phyloP scores from a whole-genome alignment of 2,329 filamentous ascomycete species.

The Catunica adiposa region DNA sequence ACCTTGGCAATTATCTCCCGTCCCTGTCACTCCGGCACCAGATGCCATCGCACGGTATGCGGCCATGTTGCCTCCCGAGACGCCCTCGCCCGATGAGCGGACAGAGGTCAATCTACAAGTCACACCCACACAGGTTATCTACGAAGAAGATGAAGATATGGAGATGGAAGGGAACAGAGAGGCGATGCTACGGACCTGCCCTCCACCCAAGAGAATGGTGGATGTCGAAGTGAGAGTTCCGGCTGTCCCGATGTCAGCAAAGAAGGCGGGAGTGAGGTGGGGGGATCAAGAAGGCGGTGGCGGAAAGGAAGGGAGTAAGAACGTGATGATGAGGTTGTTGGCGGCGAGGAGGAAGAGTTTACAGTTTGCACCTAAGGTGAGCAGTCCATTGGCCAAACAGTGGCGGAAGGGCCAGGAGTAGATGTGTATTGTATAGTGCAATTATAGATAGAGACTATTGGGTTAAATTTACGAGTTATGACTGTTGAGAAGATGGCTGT shows the following conservation, averaged over 20 bases:
- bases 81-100: conserved; percentile 25
- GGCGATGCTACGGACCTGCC: conserved; percentile 22
- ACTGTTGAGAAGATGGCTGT: no score
- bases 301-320: conserved; percentile 33
- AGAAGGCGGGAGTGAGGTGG: background rate
- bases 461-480: background rate
- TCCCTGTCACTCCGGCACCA: conserved; percentile 42
- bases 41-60: conserved; percentile 37
- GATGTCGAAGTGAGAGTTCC: background rate
- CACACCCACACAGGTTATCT: background rate
- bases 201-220: conserved; percentile 15
- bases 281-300: background rate
- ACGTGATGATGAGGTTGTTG: conserved; percentile 46
- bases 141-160: conserved; percentile 27
- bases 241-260: conserved; percentile 28
- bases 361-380: conserved; percentile 60
- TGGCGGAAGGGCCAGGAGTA: conserved; percentile 24
- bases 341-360: conserved; percentile 60
- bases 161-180: conserved; percentile 18
- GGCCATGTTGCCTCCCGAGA: conserved; percentile 31
- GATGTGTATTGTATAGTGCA: background rate
- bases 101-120: conserved; percentile 16
- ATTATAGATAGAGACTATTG: background rate
- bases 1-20: conserved; percentile 35
- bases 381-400: conserved; percentile 49